Conservation (phyloP, 2,329 filamentous ascomycete genomes). For the Thelonectria olida region DNA sequence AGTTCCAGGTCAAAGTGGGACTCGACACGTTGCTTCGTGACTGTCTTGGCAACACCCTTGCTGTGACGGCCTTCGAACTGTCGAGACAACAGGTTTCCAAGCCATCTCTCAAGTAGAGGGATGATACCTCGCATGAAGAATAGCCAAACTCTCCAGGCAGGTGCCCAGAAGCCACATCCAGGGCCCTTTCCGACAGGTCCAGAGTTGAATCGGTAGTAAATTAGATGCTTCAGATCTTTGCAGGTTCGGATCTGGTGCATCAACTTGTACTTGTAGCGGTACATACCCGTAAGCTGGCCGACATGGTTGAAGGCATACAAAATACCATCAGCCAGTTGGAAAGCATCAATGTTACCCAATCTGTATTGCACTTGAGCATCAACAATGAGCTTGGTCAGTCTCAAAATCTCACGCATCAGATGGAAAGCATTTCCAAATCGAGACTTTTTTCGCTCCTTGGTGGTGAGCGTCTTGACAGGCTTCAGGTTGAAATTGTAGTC, state of each 20-base stretch:
- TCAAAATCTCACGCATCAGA: conserved; percentile 96
- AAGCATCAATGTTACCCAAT: conserved; percentile 97
- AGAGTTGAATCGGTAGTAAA: conserved; percentile 98
- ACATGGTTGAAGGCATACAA: conserved; percentile 99
- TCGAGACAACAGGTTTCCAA: conserved; percentile 94
- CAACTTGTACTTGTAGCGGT: conserved; percentile 99
- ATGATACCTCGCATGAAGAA: conserved; percentile 99
- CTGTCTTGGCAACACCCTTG: conserved; percentile 98
- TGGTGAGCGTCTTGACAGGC: conserved; percentile 97
- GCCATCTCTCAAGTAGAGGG: conserved; percentile 93
- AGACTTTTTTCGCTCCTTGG: conserved; percentile 99
- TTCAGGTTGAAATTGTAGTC: conserved; percentile 99
- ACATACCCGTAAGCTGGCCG: conserved; percentile 98
- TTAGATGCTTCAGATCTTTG: conserved; percentile 98
- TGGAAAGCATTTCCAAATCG: conserved; percentile 99
- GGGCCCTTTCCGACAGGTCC: conserved; percentile 97
- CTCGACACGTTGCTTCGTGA: conserved; percentile 98
- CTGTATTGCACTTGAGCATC: conserved; percentile 98
- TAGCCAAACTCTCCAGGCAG: conserved; percentile 97
- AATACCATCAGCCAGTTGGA: conserved; percentile 97
- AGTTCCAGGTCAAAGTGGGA: conserved; percentile 98
- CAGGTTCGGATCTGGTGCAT: conserved; percentile 99
- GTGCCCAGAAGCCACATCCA: conserved; percentile 98
- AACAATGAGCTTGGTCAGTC: conserved; percentile 96
- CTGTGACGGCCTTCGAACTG: conserved; percentile 99